Evolutionary conservation across 1,139 yeast species (phyloP).

Genomic region (Suhomyces ambrosiae): DNA sequence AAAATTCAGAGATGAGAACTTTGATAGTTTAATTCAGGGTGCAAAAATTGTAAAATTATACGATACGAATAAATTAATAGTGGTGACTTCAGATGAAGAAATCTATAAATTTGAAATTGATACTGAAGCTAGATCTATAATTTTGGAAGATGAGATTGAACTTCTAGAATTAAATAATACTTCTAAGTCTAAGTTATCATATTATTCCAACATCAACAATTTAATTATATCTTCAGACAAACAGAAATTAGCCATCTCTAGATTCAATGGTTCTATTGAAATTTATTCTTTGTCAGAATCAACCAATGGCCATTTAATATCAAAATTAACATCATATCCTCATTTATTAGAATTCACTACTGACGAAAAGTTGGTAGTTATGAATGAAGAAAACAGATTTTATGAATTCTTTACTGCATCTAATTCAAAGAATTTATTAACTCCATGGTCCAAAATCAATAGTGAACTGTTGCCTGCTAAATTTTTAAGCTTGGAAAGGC

Average conservation of each 20-base stretch:
- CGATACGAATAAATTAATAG: conserved; percentile 47
- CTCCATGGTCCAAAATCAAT: conserved; percentile 80
- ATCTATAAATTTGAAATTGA: conserved; percentile 51
- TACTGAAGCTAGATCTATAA: conserved; percentile 25
- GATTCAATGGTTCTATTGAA: conserved; percentile 70
- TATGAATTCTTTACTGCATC: conserved; percentile 54
- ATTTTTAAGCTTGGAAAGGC: conserved; percentile 59
- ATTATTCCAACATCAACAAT: conserved; percentile 51
- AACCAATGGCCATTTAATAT: conserved; percentile 29
- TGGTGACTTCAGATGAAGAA: conserved; percentile 70
- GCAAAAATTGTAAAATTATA: conserved; percentile 55
- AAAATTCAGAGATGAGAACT: conserved; percentile 54
- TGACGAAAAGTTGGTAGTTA: conserved; percentile 56
- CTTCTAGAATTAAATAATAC: conserved; percentile 29
- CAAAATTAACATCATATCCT: conserved; percentile 60
- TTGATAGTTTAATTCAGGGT: conserved; percentile 53
- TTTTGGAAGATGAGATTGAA: conserved; percentile 45
- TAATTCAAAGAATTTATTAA: conserved; percentile 42
- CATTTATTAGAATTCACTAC: conserved; percentile 63
- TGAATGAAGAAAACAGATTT: conserved; percentile 74
- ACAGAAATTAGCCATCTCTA: conserved; percentile 53
- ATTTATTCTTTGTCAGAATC: conserved; percentile 32
- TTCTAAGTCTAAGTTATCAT: conserved; percentile 27
- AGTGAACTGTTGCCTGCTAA: conserved; percentile 74
- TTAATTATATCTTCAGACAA: conserved; percentile 50